A percentile compares a stretch with the other conserved stretches of the same genome.
These are phyloP conservation scores for Dianthus caryophyllus DNA, from an alignment of 148 eudicot species.

Conservation along the genomic window DNA sequence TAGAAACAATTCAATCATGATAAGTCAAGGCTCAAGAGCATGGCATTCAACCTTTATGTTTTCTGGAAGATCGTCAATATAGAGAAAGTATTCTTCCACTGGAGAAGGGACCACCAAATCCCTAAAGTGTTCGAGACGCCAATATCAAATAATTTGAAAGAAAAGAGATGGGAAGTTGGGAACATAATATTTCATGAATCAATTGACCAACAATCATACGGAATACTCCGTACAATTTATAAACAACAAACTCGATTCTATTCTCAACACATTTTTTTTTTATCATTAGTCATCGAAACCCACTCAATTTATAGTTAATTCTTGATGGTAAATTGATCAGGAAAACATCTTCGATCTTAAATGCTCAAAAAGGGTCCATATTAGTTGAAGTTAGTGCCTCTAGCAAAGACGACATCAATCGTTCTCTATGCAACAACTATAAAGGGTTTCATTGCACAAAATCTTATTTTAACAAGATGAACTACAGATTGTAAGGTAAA, in stretches of 20 bases:
- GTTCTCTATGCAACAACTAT: too few species aligned
- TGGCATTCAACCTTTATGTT: conserved; percentile 52
- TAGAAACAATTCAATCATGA: neutral
- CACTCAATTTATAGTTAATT: too few species aligned
- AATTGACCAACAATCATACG: conserved; percentile 9
- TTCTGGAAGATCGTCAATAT: conserved; percentile 66
- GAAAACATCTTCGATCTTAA: too few species aligned
- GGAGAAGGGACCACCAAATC: conserved; percentile 97
- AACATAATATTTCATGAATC: neutral
- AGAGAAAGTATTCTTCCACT: conserved; percentile 87
- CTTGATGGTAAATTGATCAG: too few species aligned
- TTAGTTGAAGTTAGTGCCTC: too few species aligned
- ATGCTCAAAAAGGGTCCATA: too few species aligned
- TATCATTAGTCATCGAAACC: too few species aligned
- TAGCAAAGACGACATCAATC: too few species aligned
- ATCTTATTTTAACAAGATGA: too few species aligned
- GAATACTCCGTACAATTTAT: neutral
- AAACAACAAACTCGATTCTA: neutral
- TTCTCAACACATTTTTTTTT: too few species aligned
- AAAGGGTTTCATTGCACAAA: too few species aligned
- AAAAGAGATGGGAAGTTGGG: neutral
- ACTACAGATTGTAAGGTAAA: neutral
- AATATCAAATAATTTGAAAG: conserved; percentile 17
- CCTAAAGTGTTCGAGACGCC: conserved; percentile 32
- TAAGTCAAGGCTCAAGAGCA: conserved; percentile 8